phyloP scores from a whole-genome alignment of 495 filamentous ascomycete species.

The Parathielavia appendiculata region DNA sequence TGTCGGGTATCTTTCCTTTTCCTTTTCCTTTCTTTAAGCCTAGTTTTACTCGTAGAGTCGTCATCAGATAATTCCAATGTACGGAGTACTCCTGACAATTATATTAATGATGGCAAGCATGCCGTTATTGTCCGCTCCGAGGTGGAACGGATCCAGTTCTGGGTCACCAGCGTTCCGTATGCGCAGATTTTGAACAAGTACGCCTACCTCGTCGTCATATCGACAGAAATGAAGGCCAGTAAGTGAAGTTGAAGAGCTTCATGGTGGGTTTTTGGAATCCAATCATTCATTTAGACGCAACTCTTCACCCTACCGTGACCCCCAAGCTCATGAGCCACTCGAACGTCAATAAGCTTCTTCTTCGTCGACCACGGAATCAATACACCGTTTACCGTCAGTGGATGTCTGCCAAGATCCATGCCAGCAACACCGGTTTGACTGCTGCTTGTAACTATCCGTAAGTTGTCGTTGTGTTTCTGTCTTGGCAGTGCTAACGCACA shows the following conservation, averaged over 20 bases:
- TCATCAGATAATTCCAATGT: no score
- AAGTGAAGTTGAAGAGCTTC: background rate
- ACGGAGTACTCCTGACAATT: no score
- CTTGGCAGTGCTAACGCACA: no score
- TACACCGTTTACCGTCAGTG: conserved; percentile 21
- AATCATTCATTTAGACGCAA: background rate
- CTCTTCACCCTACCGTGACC: background rate
- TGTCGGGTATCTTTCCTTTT: no score
- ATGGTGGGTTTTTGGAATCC: background rate
- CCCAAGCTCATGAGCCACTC: background rate
- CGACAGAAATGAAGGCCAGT: background rate
- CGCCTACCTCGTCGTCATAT: background rate
- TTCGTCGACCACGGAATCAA: conserved; percentile 19
- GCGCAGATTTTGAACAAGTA: background rate
- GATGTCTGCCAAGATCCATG: conserved; percentile 11
- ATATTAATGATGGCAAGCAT: no score
- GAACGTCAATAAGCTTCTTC: background rate
- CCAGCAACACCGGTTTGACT: background rate
- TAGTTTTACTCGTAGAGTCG: no score
- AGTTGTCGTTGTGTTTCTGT: no score
- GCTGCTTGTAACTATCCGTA: conserved; percentile 5
- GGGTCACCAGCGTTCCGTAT: no score
- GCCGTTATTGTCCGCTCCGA: no score
- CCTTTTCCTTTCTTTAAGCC: no score
- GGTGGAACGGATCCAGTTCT: no score